Conservation (phyloP, 805 yeast species). For the Starmerella bombicola region DNA sequence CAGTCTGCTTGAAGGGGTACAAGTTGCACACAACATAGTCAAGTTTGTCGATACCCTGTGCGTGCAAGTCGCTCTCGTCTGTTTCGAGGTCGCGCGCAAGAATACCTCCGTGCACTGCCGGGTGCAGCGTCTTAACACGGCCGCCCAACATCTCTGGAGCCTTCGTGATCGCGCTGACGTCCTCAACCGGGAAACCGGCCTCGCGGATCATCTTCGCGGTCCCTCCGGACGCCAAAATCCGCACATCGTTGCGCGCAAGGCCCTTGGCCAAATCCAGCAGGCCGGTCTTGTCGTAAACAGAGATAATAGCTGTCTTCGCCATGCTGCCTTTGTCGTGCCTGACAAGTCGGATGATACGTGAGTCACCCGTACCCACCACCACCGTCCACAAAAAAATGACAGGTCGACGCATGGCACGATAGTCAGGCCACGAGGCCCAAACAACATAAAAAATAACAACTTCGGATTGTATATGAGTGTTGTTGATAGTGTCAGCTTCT, state of each 20-base stretch:
- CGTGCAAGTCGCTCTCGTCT: conserved; percentile 77
- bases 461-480: no score
- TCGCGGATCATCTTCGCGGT: conserved; percentile 89
- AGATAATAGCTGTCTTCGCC: conserved; percentile 83
- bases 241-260: conserved; percentile 70
- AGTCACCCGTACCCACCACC: no score
- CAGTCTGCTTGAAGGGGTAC: conserved; percentile 96
- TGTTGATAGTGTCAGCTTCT: no score
- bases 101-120: conserved; percentile 93
- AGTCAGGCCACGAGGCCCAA: no score
- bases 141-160: conserved; percentile 99
- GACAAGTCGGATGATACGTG: no score
- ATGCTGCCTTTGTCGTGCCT: no score
- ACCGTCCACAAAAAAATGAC: no score
- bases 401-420: no score
- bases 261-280: conserved; percentile 93
- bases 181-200: conserved; percentile 97
- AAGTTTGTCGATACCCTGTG: conserved; percentile 87
- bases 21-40: conserved; percentile 95
- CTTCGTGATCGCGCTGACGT: conserved; percentile 86
- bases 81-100: conserved; percentile 84
- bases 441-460: no score
- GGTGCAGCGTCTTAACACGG: conserved; percentile 94
- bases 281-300: conserved; percentile 97
- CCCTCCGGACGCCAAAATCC: conserved; percentile 94